Conservation (phyloP, 139 green algal species). For the Eudorina sp. region DNA sequence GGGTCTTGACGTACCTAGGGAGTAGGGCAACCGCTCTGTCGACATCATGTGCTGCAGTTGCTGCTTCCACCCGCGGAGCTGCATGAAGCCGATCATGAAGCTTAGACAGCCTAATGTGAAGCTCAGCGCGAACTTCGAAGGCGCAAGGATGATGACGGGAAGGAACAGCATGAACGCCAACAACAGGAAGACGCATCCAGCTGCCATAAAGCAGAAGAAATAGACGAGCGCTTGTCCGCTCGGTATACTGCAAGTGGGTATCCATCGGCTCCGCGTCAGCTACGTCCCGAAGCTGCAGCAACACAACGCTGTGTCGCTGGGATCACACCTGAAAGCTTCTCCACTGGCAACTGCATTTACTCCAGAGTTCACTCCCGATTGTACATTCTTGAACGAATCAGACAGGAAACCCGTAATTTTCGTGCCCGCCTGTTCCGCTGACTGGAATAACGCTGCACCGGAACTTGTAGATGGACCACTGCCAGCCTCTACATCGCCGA, state of each 20-base stretch:
- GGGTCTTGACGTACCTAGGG: constrained; percentile 61
- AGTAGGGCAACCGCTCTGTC: constrained; percentile 86
- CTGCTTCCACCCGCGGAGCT: constrained; percentile 83
- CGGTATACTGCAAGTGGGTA: constrained; percentile 59
- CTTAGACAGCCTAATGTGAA: constrained; percentile 90
- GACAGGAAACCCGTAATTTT: constrained; percentile 27
- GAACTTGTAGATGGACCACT: constrained; percentile 14
- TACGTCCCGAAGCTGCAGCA: not conserved
- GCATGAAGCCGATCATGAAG: constrained; percentile 85
- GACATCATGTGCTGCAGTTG: constrained; percentile 91
- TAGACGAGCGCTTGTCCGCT: constrained; percentile 58
- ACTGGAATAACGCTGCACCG: not conserved
- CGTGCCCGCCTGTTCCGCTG: not conserved
- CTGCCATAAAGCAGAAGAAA: constrained; percentile 72
- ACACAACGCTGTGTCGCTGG: not conserved
- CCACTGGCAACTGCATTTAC: constrained; percentile 13
- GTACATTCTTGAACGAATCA: not conserved
- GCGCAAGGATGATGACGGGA: constrained; percentile 90
- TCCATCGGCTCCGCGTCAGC: not conserved
- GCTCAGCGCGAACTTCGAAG: constrained; percentile 95
- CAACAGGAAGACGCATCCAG: constrained; percentile 83
- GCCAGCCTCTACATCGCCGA: not conserved
- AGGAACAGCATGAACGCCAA: constrained; percentile 94
- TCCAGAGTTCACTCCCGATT: not conserved
- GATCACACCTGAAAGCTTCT: constrained; percentile 31